phyloP scores from a whole-genome alignment of 1,284 basidiomycete species.

The Apiotrichum domesticum region DNA sequence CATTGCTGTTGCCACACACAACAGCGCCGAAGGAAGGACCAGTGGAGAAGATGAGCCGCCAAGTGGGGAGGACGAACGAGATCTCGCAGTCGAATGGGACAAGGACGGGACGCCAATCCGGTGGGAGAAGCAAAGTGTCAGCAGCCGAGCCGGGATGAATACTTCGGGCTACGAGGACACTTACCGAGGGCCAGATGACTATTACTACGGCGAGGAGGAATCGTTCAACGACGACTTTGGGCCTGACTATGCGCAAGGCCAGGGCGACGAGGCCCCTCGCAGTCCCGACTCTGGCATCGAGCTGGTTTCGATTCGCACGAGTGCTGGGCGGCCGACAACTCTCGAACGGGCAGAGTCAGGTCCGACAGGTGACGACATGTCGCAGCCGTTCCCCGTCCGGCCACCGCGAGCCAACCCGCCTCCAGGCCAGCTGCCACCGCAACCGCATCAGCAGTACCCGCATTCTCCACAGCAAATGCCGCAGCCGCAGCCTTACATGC shows the following conservation, averaged over 20 bases:
- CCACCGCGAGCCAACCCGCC: too few species aligned
- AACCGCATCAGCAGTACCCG: neutral
- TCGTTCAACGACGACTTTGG: neutral
- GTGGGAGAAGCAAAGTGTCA: constrained; percentile 27
- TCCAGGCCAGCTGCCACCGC: neutral
- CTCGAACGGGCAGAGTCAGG: too few species aligned
- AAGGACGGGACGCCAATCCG: constrained; percentile 36
- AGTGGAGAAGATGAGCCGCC: neutral
- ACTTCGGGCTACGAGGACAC: neutral
- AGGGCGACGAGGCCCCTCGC: too few species aligned
- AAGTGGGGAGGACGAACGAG: constrained; percentile 23
- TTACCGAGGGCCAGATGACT: neutral
- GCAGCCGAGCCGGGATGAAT: neutral
- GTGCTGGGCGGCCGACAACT: too few species aligned
- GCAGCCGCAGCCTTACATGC: neutral
- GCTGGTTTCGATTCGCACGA: too few species aligned
- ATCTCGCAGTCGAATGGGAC: constrained; percentile 44
- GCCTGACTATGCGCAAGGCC: neutral
- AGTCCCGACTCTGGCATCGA: too few species aligned
- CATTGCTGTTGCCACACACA: constrained; percentile 4
- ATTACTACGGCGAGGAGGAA: neutral
- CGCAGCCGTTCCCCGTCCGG: too few species aligned
- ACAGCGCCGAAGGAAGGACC: neutral
- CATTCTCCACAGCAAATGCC: neutral
- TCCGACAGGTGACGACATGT: too few species aligned